Conservation (phyloP, 2,329 filamentous ascomycete genomes). For the Tolypocladium sp. region DNA sequence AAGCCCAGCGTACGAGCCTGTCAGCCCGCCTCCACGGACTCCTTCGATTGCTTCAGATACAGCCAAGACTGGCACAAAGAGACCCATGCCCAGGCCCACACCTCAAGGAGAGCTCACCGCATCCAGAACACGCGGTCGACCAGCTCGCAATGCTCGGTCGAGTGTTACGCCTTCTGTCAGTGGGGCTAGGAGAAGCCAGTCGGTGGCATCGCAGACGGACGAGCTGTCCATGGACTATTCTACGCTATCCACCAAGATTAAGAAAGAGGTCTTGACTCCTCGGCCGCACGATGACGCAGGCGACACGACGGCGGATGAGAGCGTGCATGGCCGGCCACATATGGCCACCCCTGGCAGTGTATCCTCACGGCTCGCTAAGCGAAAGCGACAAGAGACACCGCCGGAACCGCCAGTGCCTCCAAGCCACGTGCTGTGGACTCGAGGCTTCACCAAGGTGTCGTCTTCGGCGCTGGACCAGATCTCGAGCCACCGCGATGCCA, state of each 20-base stretch:
- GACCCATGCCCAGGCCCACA: constrained; percentile 17
- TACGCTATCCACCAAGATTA: constrained; percentile 35
- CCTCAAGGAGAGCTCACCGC: constrained; percentile 13
- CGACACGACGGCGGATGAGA: constrained; percentile 48
- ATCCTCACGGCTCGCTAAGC: constrained; percentile 35
- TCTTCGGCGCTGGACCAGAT: constrained; percentile 68
- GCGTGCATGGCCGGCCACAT: constrained; percentile 28
- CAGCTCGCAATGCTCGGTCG: constrained; percentile 23
- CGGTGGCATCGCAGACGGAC: constrained; percentile 35
- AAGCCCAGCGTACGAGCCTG: constrained; percentile 48
- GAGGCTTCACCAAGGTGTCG: constrained; percentile 65
- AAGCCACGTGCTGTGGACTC: constrained; percentile 64
- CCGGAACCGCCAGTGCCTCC: constrained; percentile 42
- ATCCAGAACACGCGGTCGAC: constrained; percentile 24
- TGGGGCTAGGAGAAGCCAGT: constrained; percentile 32
- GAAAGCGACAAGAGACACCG: constrained; percentile 47
- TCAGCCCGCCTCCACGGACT: constrained; percentile 42
- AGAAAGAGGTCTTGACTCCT: constrained; percentile 51
- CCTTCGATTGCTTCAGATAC: constrained; percentile 26
- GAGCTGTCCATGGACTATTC: constrained; percentile 36
- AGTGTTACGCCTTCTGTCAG: constrained; percentile 25
- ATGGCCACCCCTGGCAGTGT: constrained; percentile 26
- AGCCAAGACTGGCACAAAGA: constrained; percentile 18
- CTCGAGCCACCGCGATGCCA: constrained; percentile 66
- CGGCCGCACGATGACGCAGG: constrained; percentile 42